Percentiles rank a stretch among this genome's conserved stretches.
phyloP scores from a whole-genome alignment of 1,139 yeast genomes.

The Saccharomyces hybrid region DNA sequence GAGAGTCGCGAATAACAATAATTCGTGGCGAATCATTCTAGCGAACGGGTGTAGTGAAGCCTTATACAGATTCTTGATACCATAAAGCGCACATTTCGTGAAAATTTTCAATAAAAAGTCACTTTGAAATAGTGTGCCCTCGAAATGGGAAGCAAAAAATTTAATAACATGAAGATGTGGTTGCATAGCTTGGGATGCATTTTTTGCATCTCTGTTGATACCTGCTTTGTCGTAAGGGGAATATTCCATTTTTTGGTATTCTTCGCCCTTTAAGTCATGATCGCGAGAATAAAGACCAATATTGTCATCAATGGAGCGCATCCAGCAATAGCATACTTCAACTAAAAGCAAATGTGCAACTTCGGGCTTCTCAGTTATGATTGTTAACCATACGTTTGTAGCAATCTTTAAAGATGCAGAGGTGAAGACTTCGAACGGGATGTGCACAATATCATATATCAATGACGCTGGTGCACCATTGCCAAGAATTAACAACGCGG shows the following conservation, averaged over 20 bases:
- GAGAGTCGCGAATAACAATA: constrained; percentile 61
- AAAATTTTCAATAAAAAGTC: constrained; percentile 63
- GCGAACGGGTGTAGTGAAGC: constrained; percentile 85
- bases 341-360: constrained; percentile 56
- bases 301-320: constrained; percentile 48
- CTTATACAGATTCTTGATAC: constrained; percentile 45
- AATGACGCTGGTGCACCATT: constrained; percentile 44
- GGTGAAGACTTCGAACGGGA: constrained; percentile 66
- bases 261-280: constrained; percentile 56
- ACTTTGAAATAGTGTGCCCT: constrained; percentile 71
- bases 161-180: constrained; percentile 67
- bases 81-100: constrained; percentile 53
- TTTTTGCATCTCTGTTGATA: constrained; percentile 46
- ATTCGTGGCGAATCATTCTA: constrained; percentile 64
- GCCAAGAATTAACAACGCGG: constrained; percentile 43
- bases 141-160: constrained; percentile 72
- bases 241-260: constrained; percentile 75
- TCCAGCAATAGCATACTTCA: constrained; percentile 62
- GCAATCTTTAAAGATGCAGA: constrained; percentile 59
- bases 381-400: constrained; percentile 71
- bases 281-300: constrained; percentile 62
- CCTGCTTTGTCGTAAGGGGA: constrained; percentile 69
- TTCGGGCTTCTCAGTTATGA: constrained; percentile 60
- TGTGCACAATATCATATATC: constrained; percentile 51
- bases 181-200: constrained; percentile 48